Percentiles rank a stretch among this genome's conserved stretches.
These are phyloP conservation scores for Colletotrichum godetiae DNA, from an alignment of 2,329 filamentous ascomycete species.

Conservation along the genomic window DNA sequence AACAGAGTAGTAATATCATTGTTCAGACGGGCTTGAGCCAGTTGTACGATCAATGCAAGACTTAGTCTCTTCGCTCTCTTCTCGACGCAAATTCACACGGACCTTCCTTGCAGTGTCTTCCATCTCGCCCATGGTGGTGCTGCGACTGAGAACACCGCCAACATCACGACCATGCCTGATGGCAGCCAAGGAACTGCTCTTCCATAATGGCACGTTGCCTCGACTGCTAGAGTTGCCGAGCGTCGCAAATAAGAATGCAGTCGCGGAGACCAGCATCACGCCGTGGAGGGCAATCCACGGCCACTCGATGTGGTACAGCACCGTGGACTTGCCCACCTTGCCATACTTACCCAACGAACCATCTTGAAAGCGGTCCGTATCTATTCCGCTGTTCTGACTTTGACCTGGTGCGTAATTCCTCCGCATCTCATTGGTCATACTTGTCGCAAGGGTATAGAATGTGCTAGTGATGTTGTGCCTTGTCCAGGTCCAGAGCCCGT, in stretches of 20 bases:
- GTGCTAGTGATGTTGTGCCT: background rate
- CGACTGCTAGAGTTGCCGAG: background rate
- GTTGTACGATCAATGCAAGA: background rate
- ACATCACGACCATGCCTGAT: conserved; percentile 11
- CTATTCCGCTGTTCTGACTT: background rate
- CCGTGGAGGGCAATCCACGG: conserved; percentile 24
- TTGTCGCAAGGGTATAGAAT: background rate
- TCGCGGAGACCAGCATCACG: background rate
- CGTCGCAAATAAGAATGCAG: background rate
- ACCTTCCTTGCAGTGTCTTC: conserved; percentile 20
- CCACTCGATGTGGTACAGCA: conserved; percentile 18
- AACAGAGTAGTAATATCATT: background rate
- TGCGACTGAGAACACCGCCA: background rate
- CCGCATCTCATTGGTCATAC: conserved; percentile 27
- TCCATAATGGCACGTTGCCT: background rate
- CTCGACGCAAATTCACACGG: background rate
- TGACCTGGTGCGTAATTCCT: background rate
- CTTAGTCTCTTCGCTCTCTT: conserved; percentile 9
- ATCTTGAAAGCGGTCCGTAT: background rate
- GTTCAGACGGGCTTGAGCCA: background rate
- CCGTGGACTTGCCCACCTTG: background rate
- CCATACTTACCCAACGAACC: background rate
- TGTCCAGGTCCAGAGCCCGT: background rate
- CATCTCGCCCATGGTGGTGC: conserved; percentile 24
- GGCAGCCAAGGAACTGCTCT: conserved; percentile 22